Evolutionary conservation across 306 rosid genomes (phyloP).

Genomic region (Echinosophora koreensis): DNA sequence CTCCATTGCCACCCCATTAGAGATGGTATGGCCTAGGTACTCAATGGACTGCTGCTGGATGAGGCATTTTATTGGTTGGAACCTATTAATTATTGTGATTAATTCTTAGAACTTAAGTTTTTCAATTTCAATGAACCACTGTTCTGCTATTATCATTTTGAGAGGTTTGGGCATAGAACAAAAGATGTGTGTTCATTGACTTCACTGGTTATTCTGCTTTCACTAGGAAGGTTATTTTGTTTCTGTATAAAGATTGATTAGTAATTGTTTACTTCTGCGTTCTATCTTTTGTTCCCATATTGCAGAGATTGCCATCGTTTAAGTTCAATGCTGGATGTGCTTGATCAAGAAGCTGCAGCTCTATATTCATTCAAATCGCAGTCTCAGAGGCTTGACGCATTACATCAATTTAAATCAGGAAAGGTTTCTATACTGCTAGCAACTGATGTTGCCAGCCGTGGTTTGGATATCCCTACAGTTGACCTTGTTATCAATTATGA

Average conservation of each 20-base stretch:
- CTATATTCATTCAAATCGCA: constrained; percentile 87
- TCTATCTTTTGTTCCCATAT: background rate
- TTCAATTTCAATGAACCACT: background rate
- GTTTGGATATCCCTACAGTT: constrained; percentile 92
- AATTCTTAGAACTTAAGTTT: background rate
- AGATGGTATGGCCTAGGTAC: too few species aligned
- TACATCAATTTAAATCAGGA: constrained; percentile 85
- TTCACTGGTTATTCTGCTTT: constrained; percentile 9
- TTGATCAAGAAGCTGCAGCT: constrained; percentile 73
- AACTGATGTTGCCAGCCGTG: constrained; percentile 94
- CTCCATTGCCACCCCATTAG: background rate
- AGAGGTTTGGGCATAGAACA: background rate
- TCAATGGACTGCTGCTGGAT: too few species aligned
- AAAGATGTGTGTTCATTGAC: background rate
- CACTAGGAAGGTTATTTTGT: constrained; percentile 3
- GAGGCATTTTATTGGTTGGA: background rate
- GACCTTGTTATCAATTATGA: constrained; percentile 92
- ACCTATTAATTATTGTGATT: background rate
- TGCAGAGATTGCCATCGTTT: constrained; percentile 83
- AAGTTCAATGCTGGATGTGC: constrained; percentile 83
- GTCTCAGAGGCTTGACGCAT: constrained; percentile 79
- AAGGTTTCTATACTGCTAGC: constrained; percentile 82
- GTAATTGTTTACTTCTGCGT: background rate
- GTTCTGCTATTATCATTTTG: background rate
- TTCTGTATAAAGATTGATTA: background rate